Base-by-base conservation (phyloP, 805 yeast species). In the Candida anglica region DNA sequence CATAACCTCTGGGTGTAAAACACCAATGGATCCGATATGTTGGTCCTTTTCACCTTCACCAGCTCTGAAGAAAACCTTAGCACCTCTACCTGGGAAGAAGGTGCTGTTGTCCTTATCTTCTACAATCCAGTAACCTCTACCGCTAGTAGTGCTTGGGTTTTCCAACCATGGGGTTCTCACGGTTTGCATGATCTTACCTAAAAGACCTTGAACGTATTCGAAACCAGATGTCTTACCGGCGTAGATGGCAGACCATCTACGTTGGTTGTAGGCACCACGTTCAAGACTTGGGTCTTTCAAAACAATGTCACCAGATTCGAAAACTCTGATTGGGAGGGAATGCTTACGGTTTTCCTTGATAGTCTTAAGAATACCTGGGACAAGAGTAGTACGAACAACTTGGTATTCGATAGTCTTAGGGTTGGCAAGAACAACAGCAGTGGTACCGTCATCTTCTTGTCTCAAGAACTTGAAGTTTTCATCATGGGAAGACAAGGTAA, bases 41-140 rank as follows among this genome's bases (percentile, higher is more conserved):
- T 71, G 59, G 11, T 72, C 75, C 26, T 72, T 67, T 21, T 63
- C 81, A 39, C 77, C 82, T 38, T 75, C 76, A 39, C 65, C 72
- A 37, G 71, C 64, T 70, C 94, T 79, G 66, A 79, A 85, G 64
- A 73, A 76, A 43, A 93, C 73, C 53, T 77, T 81, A 33, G 98
- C 98, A 42, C 96, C 97, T 70, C 98, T 83, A 27, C 98, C 98
- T 25, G 96, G 95, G 84, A 93, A 93, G 66, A 73, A 91, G 40
- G 89, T 83, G 32, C 79, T 72, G 55, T 79, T 73, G 18, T 71
- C 68, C 34, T 61, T 63, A 52, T 80, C 86, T 56, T 82, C 80
- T 59, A 79, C 85, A 38, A 84, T 82, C 93, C 93, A 85, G 65
- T 78, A 85, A 34, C 96, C 96, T 67, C 93, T 85, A 27, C 52